phyloP scores from a whole-genome alignment of 257 asterid species.

The Anisodus acutangulus region DNA sequence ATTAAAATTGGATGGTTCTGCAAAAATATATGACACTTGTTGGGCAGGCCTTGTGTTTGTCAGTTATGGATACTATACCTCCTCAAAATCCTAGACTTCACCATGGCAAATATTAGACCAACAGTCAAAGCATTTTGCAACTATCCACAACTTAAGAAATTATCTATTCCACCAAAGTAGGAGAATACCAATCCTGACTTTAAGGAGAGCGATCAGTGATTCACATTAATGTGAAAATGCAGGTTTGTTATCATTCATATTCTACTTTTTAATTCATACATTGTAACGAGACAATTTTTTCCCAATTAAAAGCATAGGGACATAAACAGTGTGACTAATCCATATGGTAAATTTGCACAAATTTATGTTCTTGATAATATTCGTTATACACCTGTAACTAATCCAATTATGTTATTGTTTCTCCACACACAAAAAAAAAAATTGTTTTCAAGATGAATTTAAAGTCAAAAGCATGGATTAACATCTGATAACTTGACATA shows the following conservation, averaged over 20 bases:
- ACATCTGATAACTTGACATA: background rate
- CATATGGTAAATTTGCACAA: background rate
- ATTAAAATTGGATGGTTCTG: constrained; percentile 26
- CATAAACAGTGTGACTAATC: background rate
- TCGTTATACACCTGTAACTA: background rate
- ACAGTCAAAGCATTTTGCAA: background rate
- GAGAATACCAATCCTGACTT: background rate
- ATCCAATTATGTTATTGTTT: background rate
- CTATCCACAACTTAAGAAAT: background rate
- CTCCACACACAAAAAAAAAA: too few relatives aligned
- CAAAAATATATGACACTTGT: background rate
- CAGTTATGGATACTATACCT: background rate
- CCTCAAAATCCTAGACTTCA: background rate
- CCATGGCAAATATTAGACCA: background rate
- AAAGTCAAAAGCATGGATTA: too few relatives aligned
- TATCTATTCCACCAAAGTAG: background rate
- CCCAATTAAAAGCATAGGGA: background rate
- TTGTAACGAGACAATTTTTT: background rate
- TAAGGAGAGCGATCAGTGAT: background rate
- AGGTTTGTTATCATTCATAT: too few relatives aligned
- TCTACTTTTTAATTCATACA: background rate
- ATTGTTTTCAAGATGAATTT: background rate
- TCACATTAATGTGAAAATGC: background rate
- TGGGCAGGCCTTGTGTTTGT: background rate
- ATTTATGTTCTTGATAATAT: background rate